Evolutionary conservation across 2,329 filamentous ascomycete genomes (phyloP), one percentile per base, ranked within the genome.

Genomic region (Exophiala dermatitidis): DNA sequence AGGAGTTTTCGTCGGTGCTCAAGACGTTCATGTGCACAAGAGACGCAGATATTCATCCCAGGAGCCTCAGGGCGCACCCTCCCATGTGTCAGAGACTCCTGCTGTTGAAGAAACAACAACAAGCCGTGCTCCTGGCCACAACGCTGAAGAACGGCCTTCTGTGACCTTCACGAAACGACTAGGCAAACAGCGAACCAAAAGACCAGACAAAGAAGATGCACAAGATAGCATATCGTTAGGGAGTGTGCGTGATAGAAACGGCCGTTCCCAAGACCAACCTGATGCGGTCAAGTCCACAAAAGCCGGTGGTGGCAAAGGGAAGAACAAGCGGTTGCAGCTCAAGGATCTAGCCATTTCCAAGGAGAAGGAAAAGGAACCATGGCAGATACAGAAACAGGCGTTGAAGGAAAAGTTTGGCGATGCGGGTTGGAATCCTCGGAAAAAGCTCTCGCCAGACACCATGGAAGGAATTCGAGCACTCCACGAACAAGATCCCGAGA

Each of bases 371-470:
- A 19, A 38, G 2, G 78, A 83, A 59, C 55, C 64, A 2, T 97
- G 93, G 93, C 77, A 81, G 66, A 68, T 80, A 9, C 86, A 96
- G 61, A 96, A 95, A 67, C 73, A 73, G 1, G 85, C 83, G 0
- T 71, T 94, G 34, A 80, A 84, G 63, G 70, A 80, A 56, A 98
- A 97, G 65, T 93, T 96, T 60, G 82, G 82, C 1, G 80, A 84
- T 5, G 82, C 72, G 37, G 73, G 84, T 6, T 98, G 91, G 90
- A 77, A 78, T 30, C 91, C 93, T 31, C 79, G 80, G 46, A 96
- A 95, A 70, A 84, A 84, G 54, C 78, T 98, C 6, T 97, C 93
- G 0, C 93, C 93, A 0, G 91, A 97, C 69, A 89, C 90, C 1
- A 75, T 96, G 32, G 84, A 87, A n/a, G 90, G 90, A 40, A 95